phyloP scores from a whole-genome alignment of 306 rosid genomes.

The Amphicarpaea edgeworthii region DNA sequence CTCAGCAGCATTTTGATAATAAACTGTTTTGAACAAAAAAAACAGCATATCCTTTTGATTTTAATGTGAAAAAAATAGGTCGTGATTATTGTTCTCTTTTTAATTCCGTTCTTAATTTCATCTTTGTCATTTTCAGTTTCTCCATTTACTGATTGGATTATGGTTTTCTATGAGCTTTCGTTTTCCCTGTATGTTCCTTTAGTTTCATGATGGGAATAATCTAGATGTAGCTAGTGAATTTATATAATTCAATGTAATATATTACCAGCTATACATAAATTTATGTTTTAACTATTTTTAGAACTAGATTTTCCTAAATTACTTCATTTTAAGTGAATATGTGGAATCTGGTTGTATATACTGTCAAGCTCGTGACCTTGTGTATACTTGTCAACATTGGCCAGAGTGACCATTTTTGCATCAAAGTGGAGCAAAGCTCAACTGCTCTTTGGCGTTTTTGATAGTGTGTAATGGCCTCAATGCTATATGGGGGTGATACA shows the following conservation, averaged over 20 bases:
- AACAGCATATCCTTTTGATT: not conserved
- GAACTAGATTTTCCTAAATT: conserved; percentile 11
- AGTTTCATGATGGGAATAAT: not conserved
- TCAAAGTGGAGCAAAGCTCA: not conserved
- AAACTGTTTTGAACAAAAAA: not conserved
- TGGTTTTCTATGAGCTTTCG: not conserved
- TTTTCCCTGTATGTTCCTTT: not conserved
- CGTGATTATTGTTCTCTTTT: not conserved
- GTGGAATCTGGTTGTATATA: not conserved
- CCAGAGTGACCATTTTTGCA: not conserved
- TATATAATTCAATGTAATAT: not conserved
- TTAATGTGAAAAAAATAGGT: not conserved
- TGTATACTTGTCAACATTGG: not conserved
- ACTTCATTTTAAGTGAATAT: not conserved
- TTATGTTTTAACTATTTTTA: conserved; percentile 2
- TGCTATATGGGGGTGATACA: not conserved
- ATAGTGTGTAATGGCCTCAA: not conserved
- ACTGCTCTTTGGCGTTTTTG: not conserved
- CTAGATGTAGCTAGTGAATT: not conserved
- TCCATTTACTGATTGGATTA: not conserved
- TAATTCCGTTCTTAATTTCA: not conserved
- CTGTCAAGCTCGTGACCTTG: not conserved
- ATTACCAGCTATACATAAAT: not conserved
- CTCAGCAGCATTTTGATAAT: not conserved
- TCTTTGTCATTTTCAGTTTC: not conserved